phyloP scores from a whole-genome alignment of 805 yeast species.

The Yamadazyma philogaea region DNA sequence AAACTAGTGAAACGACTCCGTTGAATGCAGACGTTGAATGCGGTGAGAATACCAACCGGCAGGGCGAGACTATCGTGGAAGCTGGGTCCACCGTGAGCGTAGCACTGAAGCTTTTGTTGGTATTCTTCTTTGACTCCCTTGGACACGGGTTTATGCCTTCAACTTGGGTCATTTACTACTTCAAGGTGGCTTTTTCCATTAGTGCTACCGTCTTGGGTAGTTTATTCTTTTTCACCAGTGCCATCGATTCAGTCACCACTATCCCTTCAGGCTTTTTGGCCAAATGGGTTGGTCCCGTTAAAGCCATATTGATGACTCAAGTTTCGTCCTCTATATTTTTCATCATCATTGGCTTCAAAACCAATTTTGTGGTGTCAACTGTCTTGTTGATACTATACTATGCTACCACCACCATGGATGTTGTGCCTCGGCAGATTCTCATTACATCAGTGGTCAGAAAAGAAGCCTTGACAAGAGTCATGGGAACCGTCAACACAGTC shows the following conservation, averaged over 20 bases:
- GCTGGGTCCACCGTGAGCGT: constrained; percentile 11
- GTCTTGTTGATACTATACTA: constrained; percentile 52
- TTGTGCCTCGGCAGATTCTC: constrained; percentile 83
- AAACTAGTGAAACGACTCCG: constrained; percentile 8
- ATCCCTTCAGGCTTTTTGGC: constrained; percentile 74
- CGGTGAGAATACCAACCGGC: background rate
- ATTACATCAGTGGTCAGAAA: constrained; percentile 63
- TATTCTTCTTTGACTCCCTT: constrained; percentile 81
- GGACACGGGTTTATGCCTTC: constrained; percentile 87
- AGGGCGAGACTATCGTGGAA: background rate
- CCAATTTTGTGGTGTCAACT: constrained; percentile 45
- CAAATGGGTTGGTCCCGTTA: constrained; percentile 69
- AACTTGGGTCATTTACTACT: constrained; percentile 85
- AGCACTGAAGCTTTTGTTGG: constrained; percentile 43
- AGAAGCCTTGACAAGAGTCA: constrained; percentile 65
- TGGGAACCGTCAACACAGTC: constrained; percentile 84
- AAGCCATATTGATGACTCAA: constrained; percentile 71
- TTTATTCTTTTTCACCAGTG: constrained; percentile 61
- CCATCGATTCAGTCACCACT: constrained; percentile 65
- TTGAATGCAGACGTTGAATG: constrained; percentile 5
- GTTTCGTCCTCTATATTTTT: constrained; percentile 72
- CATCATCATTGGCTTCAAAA: constrained; percentile 32
- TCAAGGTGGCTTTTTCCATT: constrained; percentile 53
- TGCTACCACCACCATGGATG: constrained; percentile 78
- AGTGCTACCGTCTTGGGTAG: constrained; percentile 61